phyloP scores from a whole-genome alignment of 2,329 filamentous ascomycete species.

The Aureobasidium sp. region DNA sequence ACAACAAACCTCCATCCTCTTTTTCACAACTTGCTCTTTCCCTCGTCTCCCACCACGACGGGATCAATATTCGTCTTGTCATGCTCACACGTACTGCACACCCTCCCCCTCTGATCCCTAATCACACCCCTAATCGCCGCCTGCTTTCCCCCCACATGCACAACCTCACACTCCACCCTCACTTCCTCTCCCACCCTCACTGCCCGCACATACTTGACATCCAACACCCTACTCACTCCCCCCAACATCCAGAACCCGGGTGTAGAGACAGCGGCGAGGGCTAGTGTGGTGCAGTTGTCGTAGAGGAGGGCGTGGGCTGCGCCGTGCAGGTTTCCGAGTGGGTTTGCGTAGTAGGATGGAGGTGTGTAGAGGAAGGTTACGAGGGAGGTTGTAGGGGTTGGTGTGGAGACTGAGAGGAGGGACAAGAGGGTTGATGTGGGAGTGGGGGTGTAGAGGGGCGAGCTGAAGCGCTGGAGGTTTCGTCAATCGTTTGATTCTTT shows the following conservation, averaged over 20 bases:
- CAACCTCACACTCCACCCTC: constrained; percentile 36
- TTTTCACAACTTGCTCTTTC: background rate
- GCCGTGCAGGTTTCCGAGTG: constrained; percentile 45
- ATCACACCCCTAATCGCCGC: constrained; percentile 36
- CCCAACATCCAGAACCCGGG: constrained; percentile 38
- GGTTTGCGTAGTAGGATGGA: constrained; percentile 40
- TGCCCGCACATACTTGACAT: constrained; percentile 40
- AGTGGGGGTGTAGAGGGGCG: background rate
- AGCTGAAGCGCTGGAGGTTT: background rate
- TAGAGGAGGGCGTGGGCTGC: constrained; percentile 49
- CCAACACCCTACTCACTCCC: constrained; percentile 37
- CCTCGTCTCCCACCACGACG: background rate
- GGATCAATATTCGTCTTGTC: constrained; percentile 25
- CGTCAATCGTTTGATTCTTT: no score
- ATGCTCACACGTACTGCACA: constrained; percentile 31
- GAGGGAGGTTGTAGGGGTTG: background rate
- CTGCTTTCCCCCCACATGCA: constrained; percentile 38
- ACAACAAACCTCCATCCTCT: background rate
- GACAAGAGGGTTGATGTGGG: no score
- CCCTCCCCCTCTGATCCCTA: constrained; percentile 28
- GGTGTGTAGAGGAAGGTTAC: constrained; percentile 26
- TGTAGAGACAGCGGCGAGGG: constrained; percentile 27
- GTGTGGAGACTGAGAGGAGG: background rate
- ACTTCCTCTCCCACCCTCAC: constrained; percentile 35
- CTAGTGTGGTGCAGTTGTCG: constrained; percentile 45